phyloP scores from a whole-genome alignment of 768 basidiomycete genomes.

The Mrakia blollopis region DNA sequence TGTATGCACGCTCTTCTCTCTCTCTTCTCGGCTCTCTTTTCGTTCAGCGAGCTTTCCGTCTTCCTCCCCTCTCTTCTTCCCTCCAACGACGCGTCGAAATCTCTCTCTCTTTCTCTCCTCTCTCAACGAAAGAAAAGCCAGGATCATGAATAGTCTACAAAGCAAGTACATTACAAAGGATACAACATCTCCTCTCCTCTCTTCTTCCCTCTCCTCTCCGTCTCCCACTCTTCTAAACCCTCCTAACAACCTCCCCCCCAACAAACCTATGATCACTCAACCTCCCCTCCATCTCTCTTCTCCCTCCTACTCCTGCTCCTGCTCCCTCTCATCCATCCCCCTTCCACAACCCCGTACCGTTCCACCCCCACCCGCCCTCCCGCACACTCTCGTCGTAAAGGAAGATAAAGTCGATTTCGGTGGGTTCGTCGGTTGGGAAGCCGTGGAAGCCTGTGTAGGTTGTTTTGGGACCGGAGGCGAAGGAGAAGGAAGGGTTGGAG shows the following conservation, averaged over 20 bases:
- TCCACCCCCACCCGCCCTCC: neutral
- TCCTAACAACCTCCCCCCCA: conserved; percentile 12
- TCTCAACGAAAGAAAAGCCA: too few relatives aligned
- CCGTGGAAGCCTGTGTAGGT: conserved; percentile 27
- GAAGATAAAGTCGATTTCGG: conserved; percentile 32
- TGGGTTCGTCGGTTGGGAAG: neutral
- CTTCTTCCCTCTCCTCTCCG: too few relatives aligned
- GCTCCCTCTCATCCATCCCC: conserved; percentile 9
- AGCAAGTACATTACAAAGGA: too few relatives aligned
- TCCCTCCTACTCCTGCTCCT: conserved; percentile 16
- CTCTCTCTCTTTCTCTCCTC: too few relatives aligned
- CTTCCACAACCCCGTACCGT: conserved; percentile 18
- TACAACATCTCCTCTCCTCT: too few relatives aligned
- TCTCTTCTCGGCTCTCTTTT: too few relatives aligned
- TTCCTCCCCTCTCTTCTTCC: too few relatives aligned
- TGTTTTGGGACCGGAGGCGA: conserved; percentile 8
- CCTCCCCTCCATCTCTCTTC: conserved; percentile 21
- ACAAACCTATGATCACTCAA: conserved; percentile 25
- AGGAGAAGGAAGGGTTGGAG: neutral
- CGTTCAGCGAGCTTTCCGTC: too few relatives aligned
- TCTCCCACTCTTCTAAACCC: neutral
- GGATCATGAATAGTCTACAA: too few relatives aligned
- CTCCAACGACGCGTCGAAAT: too few relatives aligned
- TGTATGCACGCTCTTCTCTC: too few relatives aligned
- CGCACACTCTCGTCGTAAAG: neutral